Evolutionary conservation across 1,284 basidiomycete species (phyloP).

Genomic region (Kalmanozyma brasiliensis): DNA sequence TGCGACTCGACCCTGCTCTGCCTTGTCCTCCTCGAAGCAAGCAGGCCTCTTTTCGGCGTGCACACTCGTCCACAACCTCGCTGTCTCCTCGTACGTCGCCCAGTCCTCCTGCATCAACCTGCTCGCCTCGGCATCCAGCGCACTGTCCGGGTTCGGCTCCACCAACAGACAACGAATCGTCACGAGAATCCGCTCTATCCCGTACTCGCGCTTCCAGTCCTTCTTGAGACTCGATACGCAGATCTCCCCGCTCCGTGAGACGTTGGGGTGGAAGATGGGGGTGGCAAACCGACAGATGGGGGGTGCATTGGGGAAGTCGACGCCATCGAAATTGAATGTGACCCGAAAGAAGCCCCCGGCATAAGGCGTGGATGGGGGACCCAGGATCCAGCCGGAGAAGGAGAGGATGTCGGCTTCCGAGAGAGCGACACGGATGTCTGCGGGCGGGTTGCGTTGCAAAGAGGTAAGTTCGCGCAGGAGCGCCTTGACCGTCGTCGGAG

Average conservation of each 20-base stretch:
- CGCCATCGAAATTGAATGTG: constrained; percentile 39
- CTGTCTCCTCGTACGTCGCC: constrained; percentile 84
- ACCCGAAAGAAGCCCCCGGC: constrained; percentile 62
- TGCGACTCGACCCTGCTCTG: too few species aligned
- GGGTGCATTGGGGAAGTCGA: constrained; percentile 44
- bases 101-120: constrained; percentile 82
- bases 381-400: constrained; percentile 36
- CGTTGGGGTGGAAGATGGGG: constrained; percentile 94
- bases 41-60: constrained; percentile 74
- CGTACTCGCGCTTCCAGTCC: constrained; percentile 92
- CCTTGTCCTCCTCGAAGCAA: constrained; percentile 9
- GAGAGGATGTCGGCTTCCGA: constrained; percentile 43
- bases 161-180: constrained; percentile 90
- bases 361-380: constrained; percentile 85
- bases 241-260: constrained; percentile 87
- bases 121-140: constrained; percentile 92
- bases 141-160: constrained; percentile 94
- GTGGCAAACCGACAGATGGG: constrained; percentile 34
- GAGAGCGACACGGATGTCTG: constrained; percentile 34
- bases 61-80: constrained; percentile 83
- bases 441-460: constrained; percentile 20
- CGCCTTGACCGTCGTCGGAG: constrained; percentile 30
- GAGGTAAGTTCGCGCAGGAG: constrained; percentile 33
- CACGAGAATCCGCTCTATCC: constrained; percentile 87
- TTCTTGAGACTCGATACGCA: constrained; percentile 98